A percentile compares a stretch with the other conserved stretches of the same genome.
These are phyloP conservation scores for Deuterostichococcus epilithicus DNA, from an alignment of 139 green algal species.

Conservation along the genomic window DNA sequence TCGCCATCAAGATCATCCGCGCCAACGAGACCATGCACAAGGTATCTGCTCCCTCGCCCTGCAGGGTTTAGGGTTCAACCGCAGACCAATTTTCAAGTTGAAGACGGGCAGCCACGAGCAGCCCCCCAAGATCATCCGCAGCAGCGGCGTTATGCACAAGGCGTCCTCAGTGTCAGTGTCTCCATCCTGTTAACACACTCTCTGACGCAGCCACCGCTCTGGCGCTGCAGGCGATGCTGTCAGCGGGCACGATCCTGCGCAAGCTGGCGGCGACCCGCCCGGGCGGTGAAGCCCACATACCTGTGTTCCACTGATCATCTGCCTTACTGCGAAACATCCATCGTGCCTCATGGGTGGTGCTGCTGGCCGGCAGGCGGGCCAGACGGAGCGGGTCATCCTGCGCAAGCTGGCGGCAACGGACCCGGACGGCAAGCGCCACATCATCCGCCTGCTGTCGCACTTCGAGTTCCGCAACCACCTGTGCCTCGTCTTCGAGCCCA, in stretches of 20 bases:
- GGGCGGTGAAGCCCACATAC: conserved; percentile 82
- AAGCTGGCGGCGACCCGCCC: conserved; percentile 78
- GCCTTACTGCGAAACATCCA: too few species aligned
- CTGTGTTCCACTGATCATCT: too few species aligned
- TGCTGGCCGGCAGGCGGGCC: conserved; percentile 13
- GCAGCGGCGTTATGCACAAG: too few species aligned
- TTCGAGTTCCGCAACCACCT: conserved; percentile 96
- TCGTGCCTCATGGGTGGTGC: too few species aligned
- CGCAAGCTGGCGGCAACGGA: conserved; percentile 75
- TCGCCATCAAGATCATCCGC: conserved; percentile 74
- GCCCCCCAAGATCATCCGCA: too few species aligned
- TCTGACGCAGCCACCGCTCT: too few species aligned
- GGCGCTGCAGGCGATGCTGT: conserved; percentile 39
- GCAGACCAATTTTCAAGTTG: too few species aligned
- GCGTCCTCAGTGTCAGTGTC: too few species aligned
- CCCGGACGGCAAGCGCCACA: conserved; percentile 82
- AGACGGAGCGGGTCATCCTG: conserved; percentile 80
- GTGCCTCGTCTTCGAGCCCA: conserved; percentile 92
- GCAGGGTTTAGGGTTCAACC: too few species aligned
- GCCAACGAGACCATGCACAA: conserved; percentile 84
- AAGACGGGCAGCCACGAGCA: too few species aligned
- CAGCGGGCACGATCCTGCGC: conserved; percentile 76
- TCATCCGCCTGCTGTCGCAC: conserved; percentile 78
- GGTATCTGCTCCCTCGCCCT: neutral
- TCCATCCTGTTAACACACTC: too few species aligned